Evolutionary conservation across 495 filamentous ascomycete genomes (phyloP), one percentile per base, ranked within the genome.

Genomic region (Lentithecium fluviatile): DNA sequence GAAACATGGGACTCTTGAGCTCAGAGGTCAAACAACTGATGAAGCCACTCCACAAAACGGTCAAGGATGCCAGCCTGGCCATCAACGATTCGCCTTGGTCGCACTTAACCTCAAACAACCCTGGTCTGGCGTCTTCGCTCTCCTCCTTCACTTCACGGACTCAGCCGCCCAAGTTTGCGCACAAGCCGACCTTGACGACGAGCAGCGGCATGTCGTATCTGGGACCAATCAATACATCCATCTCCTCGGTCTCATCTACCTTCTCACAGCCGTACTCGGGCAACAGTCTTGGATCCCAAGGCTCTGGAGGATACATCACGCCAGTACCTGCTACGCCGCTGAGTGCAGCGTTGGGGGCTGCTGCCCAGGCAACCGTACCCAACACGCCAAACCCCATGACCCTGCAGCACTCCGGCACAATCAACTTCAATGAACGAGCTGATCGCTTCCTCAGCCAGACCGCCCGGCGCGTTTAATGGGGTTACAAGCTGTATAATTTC

Each of bases 361-460:
- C 91, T 37, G 90, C 89, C 15, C 89, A 94, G 70, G 90, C 91
- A 1, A 96, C 91, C 0, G 85, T 96, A 19, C 90, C 91, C 5
- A 87, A 85, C 8, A 91, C 87, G 0, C 88, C 88, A 23, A 32
- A 32, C 10, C 29, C 29, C 10, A 32, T 32, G 29, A 32, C 29
- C 3, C 29, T 32, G 3, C 29, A 32, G 29, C 29, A 32, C 29
- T 32, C 29, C 10, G 10, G 10, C 10, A 32, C 29, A 10, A 32
- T 32, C 29, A 32, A 32, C 29, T 32, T 32, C 29, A 32, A 32
- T 10, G 29, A 32, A 10, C 29, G 29, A 4, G 29, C 29, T 10
- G 29, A 32, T 32, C 29, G 29, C 29, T 32, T 32, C 10, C 17
- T 65, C 10, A 65, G 17, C 21, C 54, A 58, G 34, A 64, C 60